phyloP scores from a whole-genome alignment of 176 grass and related monocot species.

The Aegilops longissima region DNA sequence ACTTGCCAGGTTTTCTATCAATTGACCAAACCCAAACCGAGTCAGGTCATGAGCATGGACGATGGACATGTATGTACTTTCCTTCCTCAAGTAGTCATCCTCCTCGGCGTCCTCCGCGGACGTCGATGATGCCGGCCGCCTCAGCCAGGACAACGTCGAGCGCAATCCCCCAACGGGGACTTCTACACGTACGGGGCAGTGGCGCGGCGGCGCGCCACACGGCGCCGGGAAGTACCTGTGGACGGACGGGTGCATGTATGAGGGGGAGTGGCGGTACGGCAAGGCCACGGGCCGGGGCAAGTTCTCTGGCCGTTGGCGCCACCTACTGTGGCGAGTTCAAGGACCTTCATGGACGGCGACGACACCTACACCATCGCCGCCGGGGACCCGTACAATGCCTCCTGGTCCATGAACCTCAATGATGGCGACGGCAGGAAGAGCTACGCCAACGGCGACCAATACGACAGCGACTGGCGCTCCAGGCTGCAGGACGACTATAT shows the following conservation, averaged over 20 bases:
- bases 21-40: too few species aligned
- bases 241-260: conserved; percentile 98
- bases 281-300: conserved; percentile 76
- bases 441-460: too few species aligned
- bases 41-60: too few species aligned
- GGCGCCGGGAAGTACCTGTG: conserved; percentile 83
- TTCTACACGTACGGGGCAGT: conserved; percentile 80
- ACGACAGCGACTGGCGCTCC: too few species aligned
- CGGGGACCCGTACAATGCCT: conserved; percentile 64
- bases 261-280: conserved; percentile 82
- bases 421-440: too few species aligned
- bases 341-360: conserved; percentile 81
- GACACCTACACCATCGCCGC: conserved; percentile 78
- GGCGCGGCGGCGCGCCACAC: conserved; percentile 57
- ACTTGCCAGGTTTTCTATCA: too few species aligned
- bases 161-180: conserved; percentile 76
- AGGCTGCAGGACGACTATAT: too few species aligned
- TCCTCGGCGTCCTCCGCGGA: conserved; percentile 12
- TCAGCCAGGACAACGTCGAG: conserved; percentile 37
- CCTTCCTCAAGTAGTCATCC: not conserved
- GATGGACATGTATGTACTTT: too few species aligned
- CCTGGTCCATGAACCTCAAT: too few species aligned
- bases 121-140: not conserved
- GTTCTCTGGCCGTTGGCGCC: conserved; percentile 88
- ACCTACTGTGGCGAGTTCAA: conserved; percentile 90